These are phyloP conservation scores for Phytophthora citricola DNA, from an alignment of 352 stramenopile genomes.

Conservation along the genomic window DNA sequence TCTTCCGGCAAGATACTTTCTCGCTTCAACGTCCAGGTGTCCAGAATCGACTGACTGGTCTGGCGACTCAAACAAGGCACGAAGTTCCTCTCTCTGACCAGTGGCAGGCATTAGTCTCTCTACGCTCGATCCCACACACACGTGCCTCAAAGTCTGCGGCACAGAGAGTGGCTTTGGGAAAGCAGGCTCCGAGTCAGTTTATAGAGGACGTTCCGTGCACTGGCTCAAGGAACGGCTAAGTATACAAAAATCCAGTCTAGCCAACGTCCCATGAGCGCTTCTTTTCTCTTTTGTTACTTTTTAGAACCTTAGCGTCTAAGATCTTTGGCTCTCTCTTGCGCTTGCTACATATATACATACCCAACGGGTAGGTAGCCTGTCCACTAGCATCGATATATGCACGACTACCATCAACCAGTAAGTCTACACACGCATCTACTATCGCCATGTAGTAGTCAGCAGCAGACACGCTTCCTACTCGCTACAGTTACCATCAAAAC, in stretches of 20 bases:
- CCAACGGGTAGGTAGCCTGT: background rate
- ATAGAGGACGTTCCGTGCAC: background rate
- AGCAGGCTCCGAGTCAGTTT: background rate
- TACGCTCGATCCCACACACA: constrained; percentile 6
- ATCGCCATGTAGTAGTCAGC: constrained; percentile 8
- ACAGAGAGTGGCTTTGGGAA: background rate
- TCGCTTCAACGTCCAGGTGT: constrained; percentile 13
- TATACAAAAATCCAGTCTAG: constrained; percentile 15
- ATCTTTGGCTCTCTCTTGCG: constrained; percentile 1
- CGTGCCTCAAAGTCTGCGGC: background rate
- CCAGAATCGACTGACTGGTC: background rate
- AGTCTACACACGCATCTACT: constrained; percentile 1
- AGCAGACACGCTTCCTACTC: constrained; percentile 2
- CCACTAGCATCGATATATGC: background rate
- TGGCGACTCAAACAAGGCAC: background rate
- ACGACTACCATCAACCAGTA: background rate
- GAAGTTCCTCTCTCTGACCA: constrained; percentile 9
- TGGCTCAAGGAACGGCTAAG: constrained; percentile 8
- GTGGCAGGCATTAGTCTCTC: constrained; percentile 5
- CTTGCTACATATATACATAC: too few relatives aligned
- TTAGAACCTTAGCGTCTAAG: constrained; percentile 26
- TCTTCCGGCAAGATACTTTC: constrained; percentile 27
- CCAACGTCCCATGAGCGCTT: background rate
- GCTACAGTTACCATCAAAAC: constrained; percentile 4
- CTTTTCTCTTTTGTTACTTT: constrained; percentile 14